Evolutionary conservation across 2,329 filamentous ascomycete genomes (phyloP).

Genomic region (Stachybotrys chlorohalonatus): DNA sequence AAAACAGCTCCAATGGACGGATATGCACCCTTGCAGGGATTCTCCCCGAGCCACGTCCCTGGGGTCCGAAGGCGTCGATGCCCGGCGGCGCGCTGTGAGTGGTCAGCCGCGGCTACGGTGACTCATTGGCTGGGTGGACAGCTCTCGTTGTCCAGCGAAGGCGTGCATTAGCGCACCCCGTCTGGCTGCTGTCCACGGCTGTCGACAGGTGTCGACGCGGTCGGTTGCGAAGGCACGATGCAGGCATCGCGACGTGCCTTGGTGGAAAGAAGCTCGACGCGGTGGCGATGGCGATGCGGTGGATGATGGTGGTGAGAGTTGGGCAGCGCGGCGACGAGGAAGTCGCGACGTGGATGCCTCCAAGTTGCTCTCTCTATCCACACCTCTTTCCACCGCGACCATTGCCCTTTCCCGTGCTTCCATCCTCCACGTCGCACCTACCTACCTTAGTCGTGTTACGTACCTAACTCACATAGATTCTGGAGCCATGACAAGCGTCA

Average conservation of each 20-base stretch:
- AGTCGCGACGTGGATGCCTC: too few species aligned
- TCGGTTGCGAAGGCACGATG: background rate
- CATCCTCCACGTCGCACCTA: too few species aligned
- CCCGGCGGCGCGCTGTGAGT: background rate
- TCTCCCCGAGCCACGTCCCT: background rate
- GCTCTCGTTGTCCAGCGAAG: background rate
- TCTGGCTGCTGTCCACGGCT: background rate
- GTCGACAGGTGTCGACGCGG: background rate
- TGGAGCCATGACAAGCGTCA: too few species aligned
- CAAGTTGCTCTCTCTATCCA: too few species aligned
- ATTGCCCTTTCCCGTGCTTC: too few species aligned
- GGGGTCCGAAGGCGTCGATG: background rate
- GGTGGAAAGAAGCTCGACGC: background rate
- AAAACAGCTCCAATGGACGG: background rate
- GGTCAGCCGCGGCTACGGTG: background rate
- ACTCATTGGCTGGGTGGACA: background rate
- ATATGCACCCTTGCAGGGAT: background rate
- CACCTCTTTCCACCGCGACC: too few species aligned
- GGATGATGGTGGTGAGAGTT: background rate
- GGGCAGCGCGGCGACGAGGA: background rate
- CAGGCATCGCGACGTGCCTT: background rate
- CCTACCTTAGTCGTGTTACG: too few species aligned
- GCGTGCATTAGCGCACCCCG: background rate
- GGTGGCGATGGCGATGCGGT: background rate
- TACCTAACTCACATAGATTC: too few species aligned